Base-by-base conservation (phyloP, 2,329 filamentous ascomycete species). In the Cladobotryum mycophilum region DNA sequence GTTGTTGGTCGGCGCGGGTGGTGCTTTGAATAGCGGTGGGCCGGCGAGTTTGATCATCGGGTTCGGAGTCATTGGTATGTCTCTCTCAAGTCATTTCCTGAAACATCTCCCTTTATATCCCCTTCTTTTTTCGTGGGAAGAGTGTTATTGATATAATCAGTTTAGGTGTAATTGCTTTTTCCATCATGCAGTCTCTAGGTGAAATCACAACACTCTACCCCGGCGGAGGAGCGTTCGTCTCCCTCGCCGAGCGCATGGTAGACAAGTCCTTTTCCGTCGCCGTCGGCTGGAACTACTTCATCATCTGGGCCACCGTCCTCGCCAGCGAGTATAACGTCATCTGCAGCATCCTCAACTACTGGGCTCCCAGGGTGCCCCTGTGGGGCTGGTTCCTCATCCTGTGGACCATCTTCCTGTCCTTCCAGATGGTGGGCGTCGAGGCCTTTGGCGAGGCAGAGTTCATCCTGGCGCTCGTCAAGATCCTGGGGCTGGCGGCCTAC, bases 381-480 rank as follows among this genome's bases (percentile, higher is more conserved):
- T 89, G 72, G 85, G 85, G 73, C 53, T 90, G 76, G 62, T 88
- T 89, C 52, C 70, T 85, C 30, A 77, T 89, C n/a, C 82, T 89
- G 58, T 89, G 86, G 82, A 78, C 82, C n/a, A 68, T 81, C 0
- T 87, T 90, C 55, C 73, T 84, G 1, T 74, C 70, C 0, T 81
- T 89, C 52, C 87, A 89, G 60, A 74, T 89, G 34, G 71, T 89
- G 1, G 85, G 85, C 1, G 83, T 90, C 1, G 80, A 84, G 58
- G 81, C 84, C 3, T 91, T 89, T 62, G 87, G 87, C 13, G 87
- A 91, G 62, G 81, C 85, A 9, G 88, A 92, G 62, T 89, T 90
- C 61, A 90, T 86, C 85, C 78, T 90, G 51, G 84, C 86, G 1
- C 75, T 85, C 14, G 68, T 89, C 62, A 91, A 91, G 62, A 76